These are phyloP conservation scores for Dentipellis fragilis DNA, from an alignment of 768 basidiomycete genomes.

Conservation along the genomic window DNA sequence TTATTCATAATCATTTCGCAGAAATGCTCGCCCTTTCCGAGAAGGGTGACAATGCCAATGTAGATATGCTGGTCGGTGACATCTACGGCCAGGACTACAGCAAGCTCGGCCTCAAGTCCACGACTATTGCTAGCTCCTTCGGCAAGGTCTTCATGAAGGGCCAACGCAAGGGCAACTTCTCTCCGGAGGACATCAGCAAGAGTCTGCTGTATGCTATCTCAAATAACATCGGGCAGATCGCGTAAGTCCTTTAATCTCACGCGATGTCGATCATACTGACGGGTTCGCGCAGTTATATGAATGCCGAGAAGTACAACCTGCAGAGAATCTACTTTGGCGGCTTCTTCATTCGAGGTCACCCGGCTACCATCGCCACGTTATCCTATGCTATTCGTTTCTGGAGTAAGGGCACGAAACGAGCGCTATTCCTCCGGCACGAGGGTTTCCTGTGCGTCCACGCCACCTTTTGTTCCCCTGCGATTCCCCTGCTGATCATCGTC, in stretches of 20 bases:
- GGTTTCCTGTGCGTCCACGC: constrained; percentile 76
- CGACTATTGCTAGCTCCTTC: constrained; percentile 96
- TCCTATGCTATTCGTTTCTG: constrained; percentile 99
- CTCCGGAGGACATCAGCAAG: constrained; percentile 87
- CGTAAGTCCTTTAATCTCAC: constrained; percentile 50
- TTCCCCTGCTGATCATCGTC: background rate
- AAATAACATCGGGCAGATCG: constrained; percentile 99
- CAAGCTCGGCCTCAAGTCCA: constrained; percentile 92
- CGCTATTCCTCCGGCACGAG: constrained; percentile 94
- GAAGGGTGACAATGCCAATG: constrained; percentile 82
- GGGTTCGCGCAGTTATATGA: constrained; percentile 78
- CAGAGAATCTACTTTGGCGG: constrained; percentile 99
- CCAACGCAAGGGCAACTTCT: constrained; percentile 67
- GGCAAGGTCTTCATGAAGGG: constrained; percentile 96
- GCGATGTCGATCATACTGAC: background rate
- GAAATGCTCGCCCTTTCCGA: constrained; percentile 97
- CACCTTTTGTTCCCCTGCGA: constrained; percentile 5
- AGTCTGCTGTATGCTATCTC: constrained; percentile 93
- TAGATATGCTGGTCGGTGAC: constrained; percentile 99
- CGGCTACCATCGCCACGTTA: constrained; percentile 92
- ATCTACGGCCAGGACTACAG: constrained; percentile 98
- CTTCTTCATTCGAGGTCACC: constrained; percentile 96
- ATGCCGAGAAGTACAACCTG: constrained; percentile 95
- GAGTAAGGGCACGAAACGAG: constrained; percentile 96
- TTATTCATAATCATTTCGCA: constrained; percentile 24